Percentiles rank a stretch among this genome's conserved stretches.
These are phyloP conservation scores for Bruguiera sexangula DNA, from an alignment of 345 rosid species.

Conservation along the genomic window DNA sequence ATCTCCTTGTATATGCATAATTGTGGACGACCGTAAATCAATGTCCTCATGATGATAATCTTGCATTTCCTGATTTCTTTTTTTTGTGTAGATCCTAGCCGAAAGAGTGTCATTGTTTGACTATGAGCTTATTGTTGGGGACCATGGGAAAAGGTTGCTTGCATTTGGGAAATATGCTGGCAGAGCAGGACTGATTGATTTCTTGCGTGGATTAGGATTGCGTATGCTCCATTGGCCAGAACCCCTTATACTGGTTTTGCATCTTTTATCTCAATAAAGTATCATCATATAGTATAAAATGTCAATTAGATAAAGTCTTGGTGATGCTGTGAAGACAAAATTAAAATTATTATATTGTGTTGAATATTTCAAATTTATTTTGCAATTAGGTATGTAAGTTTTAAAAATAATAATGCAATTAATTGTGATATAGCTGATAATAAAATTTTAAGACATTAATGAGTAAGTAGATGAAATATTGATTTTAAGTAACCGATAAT, in stretches of 20 bases:
- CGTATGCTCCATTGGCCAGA: constrained; percentile 39
- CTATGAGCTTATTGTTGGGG: constrained; percentile 79
- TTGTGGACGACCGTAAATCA: background rate
- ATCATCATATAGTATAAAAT: background rate
- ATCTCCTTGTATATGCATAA: background rate
- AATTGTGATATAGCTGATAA: too few species aligned
- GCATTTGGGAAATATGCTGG: constrained; percentile 95
- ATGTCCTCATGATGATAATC: background rate
- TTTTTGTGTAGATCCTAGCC: constrained; percentile 50
- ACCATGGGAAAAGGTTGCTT: constrained; percentile 62
- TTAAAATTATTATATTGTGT: too few species aligned
- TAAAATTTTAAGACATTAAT: too few species aligned
- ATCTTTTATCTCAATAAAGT: background rate
- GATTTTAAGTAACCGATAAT: too few species aligned
- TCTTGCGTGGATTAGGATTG: constrained; percentile 75
- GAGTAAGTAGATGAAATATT: too few species aligned
- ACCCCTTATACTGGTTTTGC: background rate
- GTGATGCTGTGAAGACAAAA: too few species aligned
- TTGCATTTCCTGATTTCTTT: background rate
- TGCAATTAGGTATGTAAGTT: too few species aligned
- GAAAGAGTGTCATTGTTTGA: constrained; percentile 74
- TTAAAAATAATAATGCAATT: too few species aligned
- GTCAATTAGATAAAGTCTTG: too few species aligned
- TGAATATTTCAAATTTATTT: too few species aligned
- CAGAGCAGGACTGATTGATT: constrained; percentile 86